These are phyloP conservation scores for Medicago lupulina DNA, from an alignment of 306 rosid genomes.

Conservation along the genomic window DNA sequence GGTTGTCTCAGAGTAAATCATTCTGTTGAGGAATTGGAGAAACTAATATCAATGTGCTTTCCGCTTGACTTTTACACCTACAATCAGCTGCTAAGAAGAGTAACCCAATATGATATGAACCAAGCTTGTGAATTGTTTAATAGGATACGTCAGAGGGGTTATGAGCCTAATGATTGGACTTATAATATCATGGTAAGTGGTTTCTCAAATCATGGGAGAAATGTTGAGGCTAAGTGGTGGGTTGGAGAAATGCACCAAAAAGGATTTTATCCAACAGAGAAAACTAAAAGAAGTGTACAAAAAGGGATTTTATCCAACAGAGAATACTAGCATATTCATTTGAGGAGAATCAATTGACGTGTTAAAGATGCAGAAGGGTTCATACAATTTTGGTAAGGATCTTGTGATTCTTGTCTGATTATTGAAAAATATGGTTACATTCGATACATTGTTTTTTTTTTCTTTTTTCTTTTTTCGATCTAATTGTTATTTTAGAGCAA, in stretches of 20 bases:
- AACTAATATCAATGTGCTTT: conserved; percentile 64
- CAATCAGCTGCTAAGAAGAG: conserved; percentile 69
- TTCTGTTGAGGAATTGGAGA: conserved; percentile 38
- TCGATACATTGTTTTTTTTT: conserved; percentile 35
- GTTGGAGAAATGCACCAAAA: conserved; percentile 51
- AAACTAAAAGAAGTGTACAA: conserved; percentile 30
- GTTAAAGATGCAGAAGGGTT: conserved; percentile 38
- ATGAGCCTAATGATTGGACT: conserved; percentile 68
- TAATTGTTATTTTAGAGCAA: conserved; percentile 29
- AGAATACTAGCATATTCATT: conserved; percentile 25
- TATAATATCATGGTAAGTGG: conserved; percentile 64
- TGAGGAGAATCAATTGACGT: conserved; percentile 29
- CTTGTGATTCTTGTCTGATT: conserved; percentile 12
- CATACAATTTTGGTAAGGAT: conserved; percentile 50
- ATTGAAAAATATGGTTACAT: conserved; percentile 29
- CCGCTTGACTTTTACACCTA: conserved; percentile 67
- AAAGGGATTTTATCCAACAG: conserved; percentile 52
- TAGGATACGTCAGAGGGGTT: conserved; percentile 65
- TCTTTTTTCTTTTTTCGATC: not conserved
- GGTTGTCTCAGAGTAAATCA: conserved; percentile 51
- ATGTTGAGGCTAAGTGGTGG: conserved; percentile 59
- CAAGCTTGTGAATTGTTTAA: conserved; percentile 58
- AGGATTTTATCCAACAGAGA: conserved; percentile 55
- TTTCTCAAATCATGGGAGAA: conserved; percentile 63
- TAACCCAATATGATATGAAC: conserved; percentile 49